These are phyloP conservation scores for Climacium dendroides DNA, from an alignment of 225 moss, liverwort and hornwort genomes.

Conservation along the genomic window DNA sequence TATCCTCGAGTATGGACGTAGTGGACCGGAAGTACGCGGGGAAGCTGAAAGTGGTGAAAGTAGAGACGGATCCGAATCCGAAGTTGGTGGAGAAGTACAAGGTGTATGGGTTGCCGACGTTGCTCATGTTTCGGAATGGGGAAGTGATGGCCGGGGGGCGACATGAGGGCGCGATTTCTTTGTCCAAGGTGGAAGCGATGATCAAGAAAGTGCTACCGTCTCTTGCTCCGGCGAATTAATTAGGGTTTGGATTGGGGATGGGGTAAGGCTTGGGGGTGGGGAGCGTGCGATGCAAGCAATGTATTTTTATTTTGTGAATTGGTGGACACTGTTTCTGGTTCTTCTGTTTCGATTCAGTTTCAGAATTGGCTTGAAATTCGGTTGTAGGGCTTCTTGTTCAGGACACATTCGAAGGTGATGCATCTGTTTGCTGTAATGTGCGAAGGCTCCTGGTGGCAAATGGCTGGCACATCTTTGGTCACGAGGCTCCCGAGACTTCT, in stretches of 20 bases:
- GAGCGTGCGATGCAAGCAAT: not conserved
- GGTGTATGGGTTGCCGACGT: slow-evolving; percentile 83
- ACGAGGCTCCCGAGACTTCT: not conserved
- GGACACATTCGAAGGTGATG: not conserved
- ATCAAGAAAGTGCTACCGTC: slow-evolving; percentile 53
- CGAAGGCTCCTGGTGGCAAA: not conserved
- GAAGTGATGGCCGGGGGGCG: slow-evolving; percentile 38
- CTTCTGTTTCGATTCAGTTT: not conserved
- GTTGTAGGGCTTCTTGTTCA: not conserved
- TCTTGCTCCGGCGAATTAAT: slow-evolving; percentile 30
- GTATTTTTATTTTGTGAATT: not conserved
- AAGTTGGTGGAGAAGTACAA: slow-evolving; percentile 57
- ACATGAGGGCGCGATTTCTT: slow-evolving; percentile 67
- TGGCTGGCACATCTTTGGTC: not conserved
- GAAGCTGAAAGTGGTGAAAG: slow-evolving; percentile 74
- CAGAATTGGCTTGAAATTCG: not conserved
- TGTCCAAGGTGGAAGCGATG: slow-evolving; percentile 49
- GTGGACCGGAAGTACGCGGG: slow-evolving; percentile 61
- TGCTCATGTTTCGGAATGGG: slow-evolving; percentile 63
- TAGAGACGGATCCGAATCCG: slow-evolving; percentile 58
- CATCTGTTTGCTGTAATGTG: not conserved
- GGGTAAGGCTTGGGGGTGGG: not conserved
- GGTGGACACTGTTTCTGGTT: too few relatives aligned
- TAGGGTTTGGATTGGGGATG: not conserved
- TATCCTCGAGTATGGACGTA: slow-evolving; percentile 50